Evolutionary conservation across 176 grass and related monocot genomes (phyloP).

Genomic region (Tillandsia fasciculata): DNA sequence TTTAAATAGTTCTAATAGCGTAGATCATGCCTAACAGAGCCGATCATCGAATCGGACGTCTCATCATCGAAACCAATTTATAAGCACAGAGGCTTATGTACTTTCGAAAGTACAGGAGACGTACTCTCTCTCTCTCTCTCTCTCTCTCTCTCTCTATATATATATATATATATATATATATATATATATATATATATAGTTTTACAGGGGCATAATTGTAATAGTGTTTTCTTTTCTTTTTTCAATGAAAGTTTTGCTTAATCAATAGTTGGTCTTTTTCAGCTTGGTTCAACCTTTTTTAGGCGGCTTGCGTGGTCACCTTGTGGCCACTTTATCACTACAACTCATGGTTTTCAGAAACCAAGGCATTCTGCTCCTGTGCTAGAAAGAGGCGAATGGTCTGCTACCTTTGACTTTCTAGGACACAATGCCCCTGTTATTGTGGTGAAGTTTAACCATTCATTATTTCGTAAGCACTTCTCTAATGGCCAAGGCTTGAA

Average conservation of each 20-base stretch:
- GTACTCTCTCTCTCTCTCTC: no score
- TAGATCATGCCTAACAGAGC: no score
- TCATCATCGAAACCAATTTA: no score
- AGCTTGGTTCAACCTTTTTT: conserved; percentile 99
- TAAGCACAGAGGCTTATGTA: no score
- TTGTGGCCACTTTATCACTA: conserved; percentile 97
- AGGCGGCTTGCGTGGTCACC: conserved; percentile 89
- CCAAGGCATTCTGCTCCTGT: conserved; percentile 94
- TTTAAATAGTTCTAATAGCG: no score
- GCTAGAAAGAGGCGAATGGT: conserved; percentile 90
- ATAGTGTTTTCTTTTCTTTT: conserved; percentile 9
- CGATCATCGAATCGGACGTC: no score
- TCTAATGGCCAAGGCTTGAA: conserved; percentile 53
- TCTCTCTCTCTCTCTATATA: no score
- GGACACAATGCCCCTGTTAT: conserved; percentile 90
- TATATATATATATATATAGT: no score
- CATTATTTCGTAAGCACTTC: conserved; percentile 78
- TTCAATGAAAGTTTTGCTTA: conserved; percentile 21
- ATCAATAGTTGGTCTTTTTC: conserved; percentile 15
- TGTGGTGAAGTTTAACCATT: conserved; percentile 95
- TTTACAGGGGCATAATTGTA: neutral
- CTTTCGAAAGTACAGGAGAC: no score
- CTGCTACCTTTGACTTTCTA: conserved; percentile 99
- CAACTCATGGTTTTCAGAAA: conserved; percentile 97
- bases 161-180: no score